Evolutionary conservation across 2,329 filamentous ascomycete species (phyloP).

Genomic region (Penicillium rolfsii): DNA sequence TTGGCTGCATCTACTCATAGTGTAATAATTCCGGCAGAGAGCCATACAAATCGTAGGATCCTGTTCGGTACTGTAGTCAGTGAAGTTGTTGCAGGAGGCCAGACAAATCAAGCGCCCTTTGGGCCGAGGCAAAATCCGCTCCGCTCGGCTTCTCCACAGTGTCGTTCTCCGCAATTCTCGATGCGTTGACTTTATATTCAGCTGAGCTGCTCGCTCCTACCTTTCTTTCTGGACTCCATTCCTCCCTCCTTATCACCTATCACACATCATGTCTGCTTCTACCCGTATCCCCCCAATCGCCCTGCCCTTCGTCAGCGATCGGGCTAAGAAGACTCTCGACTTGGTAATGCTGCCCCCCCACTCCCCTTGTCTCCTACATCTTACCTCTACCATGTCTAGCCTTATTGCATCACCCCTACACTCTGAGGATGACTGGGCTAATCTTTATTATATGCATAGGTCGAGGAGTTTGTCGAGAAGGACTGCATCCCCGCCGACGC

Average conservation of each 20-base stretch:
- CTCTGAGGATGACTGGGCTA: background rate
- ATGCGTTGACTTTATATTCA: slow-evolving; percentile 26
- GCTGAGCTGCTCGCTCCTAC: background rate
- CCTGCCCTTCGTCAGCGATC: slow-evolving; percentile 73
- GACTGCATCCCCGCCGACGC: slow-evolving; percentile 88
- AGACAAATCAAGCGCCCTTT: background rate
- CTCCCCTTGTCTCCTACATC: background rate
- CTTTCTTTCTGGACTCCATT: slow-evolving; percentile 3
- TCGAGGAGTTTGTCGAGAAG: slow-evolving; percentile 96
- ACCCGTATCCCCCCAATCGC: slow-evolving; percentile 62
- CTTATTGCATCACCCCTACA: background rate
- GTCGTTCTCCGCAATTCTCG: slow-evolving; percentile 31
- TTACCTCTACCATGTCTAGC: background rate
- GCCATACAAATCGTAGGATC: background rate
- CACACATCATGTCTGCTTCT: slow-evolving; percentile 52
- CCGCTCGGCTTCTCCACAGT: slow-evolving; percentile 37
- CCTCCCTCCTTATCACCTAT: slow-evolving; percentile 5
- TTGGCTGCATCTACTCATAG: background rate
- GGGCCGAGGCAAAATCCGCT: slow-evolving; percentile 34
- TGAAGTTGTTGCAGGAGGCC: background rate
- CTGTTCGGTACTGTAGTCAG: too few species aligned
- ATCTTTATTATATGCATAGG: slow-evolving; percentile 47
- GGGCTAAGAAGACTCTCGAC: slow-evolving; percentile 81
- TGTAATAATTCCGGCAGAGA: background rate
- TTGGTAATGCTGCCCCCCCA: slow-evolving; percentile 53